phyloP scores from a whole-genome alignment of 73 alveolate genomes.

The Tetrahymena elliotti region DNA sequence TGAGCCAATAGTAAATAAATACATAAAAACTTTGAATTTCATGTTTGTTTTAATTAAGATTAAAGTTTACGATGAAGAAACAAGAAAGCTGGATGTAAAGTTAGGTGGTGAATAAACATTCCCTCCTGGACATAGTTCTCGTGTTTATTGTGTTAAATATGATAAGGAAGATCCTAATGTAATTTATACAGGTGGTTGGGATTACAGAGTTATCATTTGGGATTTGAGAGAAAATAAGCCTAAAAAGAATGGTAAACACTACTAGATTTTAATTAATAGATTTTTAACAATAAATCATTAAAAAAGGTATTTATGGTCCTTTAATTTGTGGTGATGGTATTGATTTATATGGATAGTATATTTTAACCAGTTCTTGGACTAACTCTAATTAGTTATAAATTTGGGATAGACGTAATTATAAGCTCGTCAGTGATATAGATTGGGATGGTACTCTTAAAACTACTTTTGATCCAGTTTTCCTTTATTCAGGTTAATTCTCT shows the following conservation, averaged over 20 bases:
- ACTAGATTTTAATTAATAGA: neutral
- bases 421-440: conserved; percentile 53
- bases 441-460: conserved; percentile 65
- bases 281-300: neutral
- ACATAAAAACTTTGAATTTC: neutral
- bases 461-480: conserved; percentile 58
- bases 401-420: conserved; percentile 52
- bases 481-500: conserved; percentile 68
- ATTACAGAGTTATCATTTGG: conserved; percentile 57
- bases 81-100: conserved; percentile 24
- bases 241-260: conserved; percentile 21
- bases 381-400: conserved; percentile 6
- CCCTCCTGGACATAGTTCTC: conserved; percentile 45
- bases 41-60: neutral
- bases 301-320: conserved; percentile 69
- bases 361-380: conserved; percentile 70
- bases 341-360: conserved; percentile 61
- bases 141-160: conserved; percentile 50
- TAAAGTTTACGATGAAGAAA: conserved; percentile 54
- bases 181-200: conserved; percentile 76
- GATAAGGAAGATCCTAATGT: conserved; percentile 62
- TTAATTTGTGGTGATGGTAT: conserved; percentile 88
- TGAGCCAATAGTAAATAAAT: conserved; percentile 22
- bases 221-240: conserved; percentile 65
- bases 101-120: conserved; percentile 48